Base-by-base conservation (phyloP, 179 eudicot genomes). In the Vitellaria paradoxa region DNA sequence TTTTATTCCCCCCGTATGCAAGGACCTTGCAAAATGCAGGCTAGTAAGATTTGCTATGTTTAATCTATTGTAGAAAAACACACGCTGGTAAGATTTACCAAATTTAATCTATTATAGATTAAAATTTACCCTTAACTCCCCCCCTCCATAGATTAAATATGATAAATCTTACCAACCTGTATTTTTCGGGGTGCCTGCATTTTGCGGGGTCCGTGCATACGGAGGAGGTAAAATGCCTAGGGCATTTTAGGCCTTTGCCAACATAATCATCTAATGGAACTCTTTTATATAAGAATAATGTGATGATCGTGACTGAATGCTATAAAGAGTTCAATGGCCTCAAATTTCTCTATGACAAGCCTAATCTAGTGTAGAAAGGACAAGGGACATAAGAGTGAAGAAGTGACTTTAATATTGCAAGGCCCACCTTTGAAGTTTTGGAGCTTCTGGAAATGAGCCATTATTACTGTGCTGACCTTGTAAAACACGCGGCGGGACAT, bases 351-450 rank as follows among this genome's bases (percentile, higher is more conserved):
- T 21, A 47, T 52, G 45, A 47, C 53, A 40, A 67, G 71, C 23
- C 53, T 49, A 50, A 49, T 30, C 56, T 17, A 47, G 18, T 68
- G 12, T 20, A 15, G 72, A 17, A 47, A 68, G 24, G 72, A 69
- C 57, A 47, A 1, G 10, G 42, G 40, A 10, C 57, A 24, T 1
- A 68, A 47, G 26, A 69, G 9, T 5, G 72, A 23, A 70, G 73
- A 24, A 52, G 17, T 52, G 64, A 30, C 75, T 72, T 72, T 18
- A 4, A 7, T 10, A 18, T 37, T 0, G 61, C 73, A 59, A 65
- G 46, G 56, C 80, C 52, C 74, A 77, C 80, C 80, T 77, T 68
- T 17, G 60, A 69, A 50, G 20, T 42, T 60, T 47, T 77, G 80
- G 18, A 77, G 42, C 64, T 77, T 67, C 65, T 64, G 59, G 47